These are phyloP conservation scores for Plasmodium yoelii DNA, from an alignment of 169 alveolate species.

Conservation along the genomic window DNA sequence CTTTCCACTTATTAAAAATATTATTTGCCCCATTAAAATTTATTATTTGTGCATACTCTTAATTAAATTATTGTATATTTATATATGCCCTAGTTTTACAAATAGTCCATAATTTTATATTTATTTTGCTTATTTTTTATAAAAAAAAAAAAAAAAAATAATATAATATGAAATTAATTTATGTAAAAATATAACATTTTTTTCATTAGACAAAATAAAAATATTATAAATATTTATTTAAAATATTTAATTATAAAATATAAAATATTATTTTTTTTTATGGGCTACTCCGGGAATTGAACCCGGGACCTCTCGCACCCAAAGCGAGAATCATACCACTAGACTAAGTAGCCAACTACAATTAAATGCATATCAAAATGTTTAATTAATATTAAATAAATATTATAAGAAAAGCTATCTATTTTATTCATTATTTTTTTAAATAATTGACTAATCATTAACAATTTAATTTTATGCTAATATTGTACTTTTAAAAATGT, in stretches of 20 bases:
- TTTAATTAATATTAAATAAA: background rate
- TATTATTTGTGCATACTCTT: background rate
- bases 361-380: background rate
- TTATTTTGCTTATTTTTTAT: background rate
- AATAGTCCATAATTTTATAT: background rate
- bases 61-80: background rate
- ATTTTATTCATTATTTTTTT: too few species aligned
- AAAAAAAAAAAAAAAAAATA: too few species aligned
- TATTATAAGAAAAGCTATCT: background rate
- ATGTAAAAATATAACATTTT: too few species aligned
- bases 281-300: conserved; percentile 98
- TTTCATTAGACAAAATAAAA: background rate
- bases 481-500: too few species aligned
- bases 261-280: background rate
- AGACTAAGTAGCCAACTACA: conserved; percentile 92
- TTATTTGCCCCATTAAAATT: too few species aligned
- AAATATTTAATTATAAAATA: background rate
- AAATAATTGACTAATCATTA: too few species aligned
- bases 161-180: too few species aligned
- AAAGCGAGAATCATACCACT: conserved; percentile 98
- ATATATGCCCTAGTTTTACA: background rate
- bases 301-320: conserved; percentile 99
- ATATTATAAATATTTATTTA: too few species aligned
- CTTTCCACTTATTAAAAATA: background rate
- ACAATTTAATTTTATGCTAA: too few species aligned